phyloP scores from a whole-genome alignment of 805 yeast genomes.

The Lachancea sp. region DNA sequence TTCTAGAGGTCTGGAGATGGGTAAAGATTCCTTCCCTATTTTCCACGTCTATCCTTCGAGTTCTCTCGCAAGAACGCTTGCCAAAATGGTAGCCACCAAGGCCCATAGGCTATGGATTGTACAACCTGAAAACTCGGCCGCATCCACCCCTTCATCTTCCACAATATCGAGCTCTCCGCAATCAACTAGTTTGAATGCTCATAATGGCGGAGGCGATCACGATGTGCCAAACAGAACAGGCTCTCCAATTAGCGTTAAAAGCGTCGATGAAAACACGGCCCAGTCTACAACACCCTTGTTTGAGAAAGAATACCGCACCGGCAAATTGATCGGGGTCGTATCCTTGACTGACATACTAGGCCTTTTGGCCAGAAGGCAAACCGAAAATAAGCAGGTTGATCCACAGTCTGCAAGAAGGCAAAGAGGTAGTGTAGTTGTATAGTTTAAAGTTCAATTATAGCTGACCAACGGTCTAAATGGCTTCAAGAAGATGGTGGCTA shows the following conservation, averaged over 20 bases:
- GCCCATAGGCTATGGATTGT: slow-evolving; percentile 88
- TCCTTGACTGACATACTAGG: slow-evolving; percentile 87
- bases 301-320: slow-evolving; percentile 53
- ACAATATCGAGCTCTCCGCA: slow-evolving; percentile 21
- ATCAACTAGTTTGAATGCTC: slow-evolving; percentile 18
- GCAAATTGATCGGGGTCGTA: slow-evolving; percentile 83
- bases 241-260: slow-evolving; percentile 9
- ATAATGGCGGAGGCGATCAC: slow-evolving; percentile 4
- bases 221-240: slow-evolving; percentile 8
- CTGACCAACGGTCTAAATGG: too few species aligned
- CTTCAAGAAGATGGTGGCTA: too few species aligned
- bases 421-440: slow-evolving; percentile 49
- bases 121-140: slow-evolving; percentile 39
- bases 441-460: too few species aligned
- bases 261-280: slow-evolving; percentile 4
- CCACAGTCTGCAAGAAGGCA: slow-evolving; percentile 86
- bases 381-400: slow-evolving; percentile 68
- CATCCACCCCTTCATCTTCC: slow-evolving; percentile 18
- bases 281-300: slow-evolving; percentile 18
- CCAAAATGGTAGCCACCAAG: slow-evolving; percentile 91
- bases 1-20: slow-evolving; percentile 75
- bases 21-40: slow-evolving; percentile 93
- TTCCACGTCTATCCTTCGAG: slow-evolving; percentile 82
- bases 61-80: slow-evolving; percentile 81
- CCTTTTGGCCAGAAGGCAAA: slow-evolving; percentile 55